Evolutionary conservation across 1,139 yeast species (phyloP), one percentile per base, ranked within the genome.

Genomic region (Yamadazyma triangularis): DNA sequence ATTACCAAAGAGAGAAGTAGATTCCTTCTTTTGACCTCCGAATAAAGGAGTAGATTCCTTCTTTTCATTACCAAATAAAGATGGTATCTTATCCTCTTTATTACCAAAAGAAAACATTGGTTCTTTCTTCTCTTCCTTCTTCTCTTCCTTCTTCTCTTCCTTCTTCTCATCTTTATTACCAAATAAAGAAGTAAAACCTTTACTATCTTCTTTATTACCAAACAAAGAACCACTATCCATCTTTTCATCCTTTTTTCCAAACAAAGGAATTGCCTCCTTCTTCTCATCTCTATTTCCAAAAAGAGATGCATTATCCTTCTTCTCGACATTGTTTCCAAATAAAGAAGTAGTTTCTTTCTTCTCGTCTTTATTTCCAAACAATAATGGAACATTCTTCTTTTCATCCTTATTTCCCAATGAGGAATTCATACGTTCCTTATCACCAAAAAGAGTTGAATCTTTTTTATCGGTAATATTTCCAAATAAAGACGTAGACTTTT

Each of bases 351-450:
- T n/a, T n/a, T n/a, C n/a, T n/a, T n/a, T n/a, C n/a, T n/a, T 16
- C 15, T 16, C 12, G 6, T 9, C 14, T 16, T n/a, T n/a, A n/a
- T n/a, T n/a, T n/a, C n/a, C n/a, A 10, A 8, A 13, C 15, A 14
- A 10, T 19, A 23, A 16, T 26, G 23, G 13, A 18, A n/a, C 19
- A 4, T n/a, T 11, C 8, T 19, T n/a, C 25, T 21, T 15, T 14
- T 24, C 11, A 8, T 16, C 22, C 12, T 16, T 9, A n/a, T 16
- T 15, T 9, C 30, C 37, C 26, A 38, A 38, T 18, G 42, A 38
- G n/a, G 41, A 38, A 12, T 31, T 28, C n/a, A 26, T 21, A 21
- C 26, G 13, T 5, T 25, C 20, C 19, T 15, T n/a, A 6, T 15
- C 9, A 8, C 14, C 13, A 9, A 14, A n/a, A 23, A 23, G 5